Percentiles rank a stretch among this genome's conserved stretches.
Evolutionary conservation across 208 protist genomes (phyloP).

Genomic region (Novymonas esmeraldas): DNA sequence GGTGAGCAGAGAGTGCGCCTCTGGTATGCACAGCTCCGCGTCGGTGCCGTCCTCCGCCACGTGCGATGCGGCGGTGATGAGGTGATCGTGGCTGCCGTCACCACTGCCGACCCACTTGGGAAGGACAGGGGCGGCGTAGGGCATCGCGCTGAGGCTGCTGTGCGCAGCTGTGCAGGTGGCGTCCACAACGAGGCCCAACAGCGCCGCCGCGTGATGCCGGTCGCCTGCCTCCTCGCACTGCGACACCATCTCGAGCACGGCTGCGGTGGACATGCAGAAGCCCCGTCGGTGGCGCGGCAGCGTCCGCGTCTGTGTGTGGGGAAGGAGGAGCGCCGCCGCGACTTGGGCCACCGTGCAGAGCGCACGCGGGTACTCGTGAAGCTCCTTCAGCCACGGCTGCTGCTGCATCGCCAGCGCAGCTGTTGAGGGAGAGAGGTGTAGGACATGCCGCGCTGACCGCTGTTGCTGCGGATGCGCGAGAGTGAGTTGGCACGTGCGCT

Average conservation of each 20-base stretch:
- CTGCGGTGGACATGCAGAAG: conserved; percentile 2
- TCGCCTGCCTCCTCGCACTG: conserved; percentile 20
- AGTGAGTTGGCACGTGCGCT: conserved; percentile 21
- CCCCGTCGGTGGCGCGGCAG: neutral
- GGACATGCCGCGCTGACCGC: conserved; percentile 8
- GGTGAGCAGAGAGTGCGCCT: too few relatives aligned
- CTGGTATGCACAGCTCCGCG: too few relatives aligned
- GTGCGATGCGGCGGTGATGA: neutral
- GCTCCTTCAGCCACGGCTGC: conserved; percentile 24
- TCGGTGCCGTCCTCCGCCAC: too few relatives aligned
- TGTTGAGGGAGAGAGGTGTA: conserved; percentile 4
- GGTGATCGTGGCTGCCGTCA: too few relatives aligned
- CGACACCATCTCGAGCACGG: conserved; percentile 9
- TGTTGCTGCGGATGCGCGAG: too few relatives aligned
- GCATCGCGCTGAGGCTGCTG: neutral
- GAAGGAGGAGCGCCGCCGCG: conserved; percentile 9
- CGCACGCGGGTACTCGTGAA: conserved; percentile 18
- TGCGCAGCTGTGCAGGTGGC: neutral
- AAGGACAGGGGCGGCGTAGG: too few relatives aligned
- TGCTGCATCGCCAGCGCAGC: conserved; percentile 7
- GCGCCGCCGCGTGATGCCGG: neutral
- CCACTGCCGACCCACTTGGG: too few relatives aligned
- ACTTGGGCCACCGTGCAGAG: conserved; percentile 15
- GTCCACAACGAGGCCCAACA: conserved; percentile 3
- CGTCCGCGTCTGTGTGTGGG: neutral